Conservation (phyloP, 1,284 basidiomycete species). For the Neonothopanus nambi region DNA sequence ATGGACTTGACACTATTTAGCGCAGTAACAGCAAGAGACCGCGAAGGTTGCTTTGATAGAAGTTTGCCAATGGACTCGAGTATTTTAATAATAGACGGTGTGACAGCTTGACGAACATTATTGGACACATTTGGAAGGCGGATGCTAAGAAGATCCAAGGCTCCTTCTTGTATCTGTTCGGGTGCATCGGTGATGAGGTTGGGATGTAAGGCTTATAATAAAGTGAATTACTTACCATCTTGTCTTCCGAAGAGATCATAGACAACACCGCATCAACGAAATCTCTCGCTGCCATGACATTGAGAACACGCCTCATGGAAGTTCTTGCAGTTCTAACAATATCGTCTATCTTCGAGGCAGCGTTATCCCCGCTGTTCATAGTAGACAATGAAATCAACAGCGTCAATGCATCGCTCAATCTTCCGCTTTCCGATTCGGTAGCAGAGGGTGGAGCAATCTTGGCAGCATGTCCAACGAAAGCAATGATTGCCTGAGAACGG, state of each 20-base stretch:
- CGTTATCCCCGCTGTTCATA: slow-evolving; percentile 28
- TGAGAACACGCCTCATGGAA: slow-evolving; percentile 50
- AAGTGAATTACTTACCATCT: slow-evolving; percentile 4
- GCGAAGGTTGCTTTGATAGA: slow-evolving; percentile 43
- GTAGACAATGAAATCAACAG: slow-evolving; percentile 44
- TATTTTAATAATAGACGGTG: slow-evolving; percentile 51
- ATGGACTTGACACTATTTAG: slow-evolving; percentile 63
- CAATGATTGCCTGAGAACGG: slow-evolving; percentile 66
- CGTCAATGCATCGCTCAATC: slow-evolving; percentile 43
- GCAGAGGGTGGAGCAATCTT: slow-evolving; percentile 28
- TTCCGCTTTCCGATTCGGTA: slow-evolving; percentile 7
- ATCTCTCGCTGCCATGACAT: slow-evolving; percentile 65
- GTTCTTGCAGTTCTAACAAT: slow-evolving; percentile 49
- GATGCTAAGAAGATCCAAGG: slow-evolving; percentile 65
- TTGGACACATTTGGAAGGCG: slow-evolving; percentile 65
- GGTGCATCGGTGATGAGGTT: too few relatives aligned
- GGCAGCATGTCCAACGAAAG: slow-evolving; percentile 55
- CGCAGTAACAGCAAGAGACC: slow-evolving; percentile 42
- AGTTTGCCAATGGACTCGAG: slow-evolving; percentile 49
- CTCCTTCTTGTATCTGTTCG: slow-evolving; percentile 59
- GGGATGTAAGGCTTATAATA: neutral
- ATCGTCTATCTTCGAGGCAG: slow-evolving; percentile 39
- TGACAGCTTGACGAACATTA: slow-evolving; percentile 54
- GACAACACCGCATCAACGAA: slow-evolving; percentile 56
- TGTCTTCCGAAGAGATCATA: slow-evolving; percentile 55